Conservation (phyloP, 2,329 filamentous ascomycete genomes). For the Malbranchea zuffiana region DNA sequence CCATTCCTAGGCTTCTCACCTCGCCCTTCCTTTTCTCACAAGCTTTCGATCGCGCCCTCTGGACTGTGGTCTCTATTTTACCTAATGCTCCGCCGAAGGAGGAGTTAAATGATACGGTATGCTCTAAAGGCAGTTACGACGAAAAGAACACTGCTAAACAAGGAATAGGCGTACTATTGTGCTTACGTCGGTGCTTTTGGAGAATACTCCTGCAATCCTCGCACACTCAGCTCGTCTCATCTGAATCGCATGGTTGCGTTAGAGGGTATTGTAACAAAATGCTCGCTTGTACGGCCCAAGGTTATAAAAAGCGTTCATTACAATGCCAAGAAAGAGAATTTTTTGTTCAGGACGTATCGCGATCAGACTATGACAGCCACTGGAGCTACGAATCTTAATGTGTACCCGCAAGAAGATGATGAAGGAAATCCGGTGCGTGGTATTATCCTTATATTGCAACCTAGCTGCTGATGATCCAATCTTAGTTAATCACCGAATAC, state of each 20-base stretch:
- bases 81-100: conserved; percentile 66
- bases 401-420: conserved; percentile 89
- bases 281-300: conserved; percentile 89
- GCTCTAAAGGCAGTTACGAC: conserved; percentile 12
- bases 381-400: conserved; percentile 75
- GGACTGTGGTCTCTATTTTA: conserved; percentile 73
- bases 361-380: conserved; percentile 95
- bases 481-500: conserved; percentile 75
- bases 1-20: conserved; percentile 49
- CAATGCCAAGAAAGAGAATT: conserved; percentile 75
- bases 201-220: conserved; percentile 85
- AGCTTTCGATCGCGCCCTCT: conserved; percentile 83
- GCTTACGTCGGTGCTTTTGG: conserved; percentile 96
- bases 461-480: conserved; percentile 6
- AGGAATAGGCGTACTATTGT: conserved; percentile 60
- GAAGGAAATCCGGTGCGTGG: conserved; percentile 64
- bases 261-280: conserved; percentile 94
- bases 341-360: conserved; percentile 79
- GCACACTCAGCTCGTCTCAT: conserved; percentile 77
- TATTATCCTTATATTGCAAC: conserved; percentile 3
- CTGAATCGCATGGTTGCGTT: conserved; percentile 96
- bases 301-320: conserved; percentile 98
- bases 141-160: neutral
- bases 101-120: conserved; percentile 60
- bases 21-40: conserved; percentile 79